Percentiles rank a stretch among this genome's conserved stretches.
Evolutionary conservation across 2,329 filamentous ascomycete species (phyloP).

Genomic region (Pseudophaeomoniella oleicola): DNA sequence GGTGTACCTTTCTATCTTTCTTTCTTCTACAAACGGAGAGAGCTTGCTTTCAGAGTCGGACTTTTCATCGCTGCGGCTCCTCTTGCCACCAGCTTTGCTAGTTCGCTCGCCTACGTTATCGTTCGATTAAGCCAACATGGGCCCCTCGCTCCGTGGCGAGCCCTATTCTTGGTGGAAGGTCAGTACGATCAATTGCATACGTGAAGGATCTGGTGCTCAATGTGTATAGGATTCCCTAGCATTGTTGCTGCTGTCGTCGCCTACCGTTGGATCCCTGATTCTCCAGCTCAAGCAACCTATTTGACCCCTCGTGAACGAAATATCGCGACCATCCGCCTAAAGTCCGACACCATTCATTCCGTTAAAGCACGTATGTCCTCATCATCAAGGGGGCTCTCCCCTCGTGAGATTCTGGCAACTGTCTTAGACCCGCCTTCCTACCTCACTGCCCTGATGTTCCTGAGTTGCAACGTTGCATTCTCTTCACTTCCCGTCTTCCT

Average conservation of each 20-base stretch:
- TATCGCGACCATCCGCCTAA: conserved; percentile 51
- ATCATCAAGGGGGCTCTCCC: conserved; percentile 2
- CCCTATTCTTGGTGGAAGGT: conserved; percentile 66
- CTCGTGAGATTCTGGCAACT: conserved; percentile 10
- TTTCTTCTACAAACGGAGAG: conserved; percentile 48
- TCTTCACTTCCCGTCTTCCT: conserved; percentile 77
- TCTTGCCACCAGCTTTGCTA: conserved; percentile 53
- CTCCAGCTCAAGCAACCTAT: conserved; percentile 50
- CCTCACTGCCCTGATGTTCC: conserved; percentile 69
- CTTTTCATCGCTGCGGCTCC: conserved; percentile 68
- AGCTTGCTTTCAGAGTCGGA: conserved; percentile 73
- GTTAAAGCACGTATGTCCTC: neutral
- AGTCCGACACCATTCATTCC: conserved; percentile 3
- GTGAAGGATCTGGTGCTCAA: neutral
- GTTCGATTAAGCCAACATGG: conserved; percentile 49
- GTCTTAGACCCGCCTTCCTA: conserved; percentile 51
- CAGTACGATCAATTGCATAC: neutral
- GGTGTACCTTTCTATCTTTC: conserved; percentile 51
- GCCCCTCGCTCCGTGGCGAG: conserved; percentile 70
- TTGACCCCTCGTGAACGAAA: conserved; percentile 49
- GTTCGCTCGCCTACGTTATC: conserved; percentile 62
- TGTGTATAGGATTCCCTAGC: conserved; percentile 51
- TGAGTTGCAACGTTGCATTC: conserved; percentile 78
- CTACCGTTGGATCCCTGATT: conserved; percentile 64
- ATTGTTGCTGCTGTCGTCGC: conserved; percentile 59